Conservation (phyloP, 176 grass and related monocot genomes). For the Neostapfia colusana region DNA sequence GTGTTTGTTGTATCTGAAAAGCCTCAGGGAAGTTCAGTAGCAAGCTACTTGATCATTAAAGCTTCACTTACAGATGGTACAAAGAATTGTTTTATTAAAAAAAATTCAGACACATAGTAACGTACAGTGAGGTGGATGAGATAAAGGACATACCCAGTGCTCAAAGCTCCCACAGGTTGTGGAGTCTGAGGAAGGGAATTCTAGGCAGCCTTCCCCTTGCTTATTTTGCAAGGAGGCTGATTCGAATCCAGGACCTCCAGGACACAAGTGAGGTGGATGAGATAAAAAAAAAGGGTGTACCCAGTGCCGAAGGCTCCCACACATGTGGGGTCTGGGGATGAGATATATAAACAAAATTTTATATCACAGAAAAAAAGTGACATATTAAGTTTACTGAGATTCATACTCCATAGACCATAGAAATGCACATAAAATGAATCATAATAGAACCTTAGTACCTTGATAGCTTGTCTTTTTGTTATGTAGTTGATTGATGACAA, state of each 20-base stretch:
- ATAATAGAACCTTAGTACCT: constrained; percentile 53
- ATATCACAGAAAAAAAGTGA: background rate
- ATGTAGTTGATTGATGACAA: constrained; percentile 87
- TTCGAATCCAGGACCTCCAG: too few species aligned
- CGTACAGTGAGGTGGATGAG: background rate
- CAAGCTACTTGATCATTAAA: constrained; percentile 20
- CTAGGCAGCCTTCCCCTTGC: too few species aligned
- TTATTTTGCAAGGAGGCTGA: too few species aligned
- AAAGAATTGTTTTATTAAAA: constrained; percentile 1
- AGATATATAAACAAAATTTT: background rate
- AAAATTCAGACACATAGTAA: background rate
- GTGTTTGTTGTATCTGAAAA: background rate
- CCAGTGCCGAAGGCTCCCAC: too few species aligned
- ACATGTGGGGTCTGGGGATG: too few species aligned
- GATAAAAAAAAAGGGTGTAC: too few species aligned
- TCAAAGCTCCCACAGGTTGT: too few species aligned
- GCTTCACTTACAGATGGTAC: background rate
- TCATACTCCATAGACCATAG: background rate
- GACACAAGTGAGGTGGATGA: too few species aligned
- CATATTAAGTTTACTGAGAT: background rate
- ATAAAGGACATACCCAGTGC: too few species aligned
- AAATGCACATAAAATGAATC: background rate
- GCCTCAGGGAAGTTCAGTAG: background rate
- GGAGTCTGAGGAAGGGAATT: too few species aligned
- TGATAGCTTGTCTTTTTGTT: constrained; percentile 95